phyloP scores from a whole-genome alignment of 768 basidiomycete genomes.

The Boletus edulis region DNA sequence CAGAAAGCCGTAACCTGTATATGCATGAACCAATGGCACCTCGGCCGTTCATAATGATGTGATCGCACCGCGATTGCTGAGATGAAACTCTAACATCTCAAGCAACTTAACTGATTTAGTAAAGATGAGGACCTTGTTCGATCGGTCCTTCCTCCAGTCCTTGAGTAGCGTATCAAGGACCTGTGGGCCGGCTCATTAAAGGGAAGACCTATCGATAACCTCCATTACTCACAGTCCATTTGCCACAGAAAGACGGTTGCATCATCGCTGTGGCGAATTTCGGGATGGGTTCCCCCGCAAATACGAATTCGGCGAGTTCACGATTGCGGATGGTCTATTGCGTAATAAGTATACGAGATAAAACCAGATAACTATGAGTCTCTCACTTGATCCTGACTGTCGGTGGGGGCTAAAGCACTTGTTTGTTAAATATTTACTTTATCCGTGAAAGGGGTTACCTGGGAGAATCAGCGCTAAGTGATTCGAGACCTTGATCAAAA shows the following conservation, averaged over 20 bases:
- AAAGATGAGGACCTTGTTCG: constrained; percentile 91
- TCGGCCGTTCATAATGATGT: neutral
- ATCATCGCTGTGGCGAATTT: constrained; percentile 64
- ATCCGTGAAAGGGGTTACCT: constrained; percentile 38
- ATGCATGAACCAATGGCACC: neutral
- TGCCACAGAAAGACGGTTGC: constrained; percentile 71
- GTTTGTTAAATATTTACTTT: neutral
- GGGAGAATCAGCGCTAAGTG: constrained; percentile 87
- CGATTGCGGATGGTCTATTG: constrained; percentile 52
- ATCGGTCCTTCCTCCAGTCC: constrained; percentile 60
- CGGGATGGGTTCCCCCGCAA: constrained; percentile 54
- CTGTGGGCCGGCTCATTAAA: constrained; percentile 36
- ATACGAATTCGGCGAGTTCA: constrained; percentile 58
- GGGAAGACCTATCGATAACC: neutral
- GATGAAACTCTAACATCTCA: constrained; percentile 79
- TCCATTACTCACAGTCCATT: constrained; percentile 70
- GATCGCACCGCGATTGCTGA: constrained; percentile 49
- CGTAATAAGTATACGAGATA: neutral
- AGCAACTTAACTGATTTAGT: constrained; percentile 90
- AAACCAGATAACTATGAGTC: neutral
- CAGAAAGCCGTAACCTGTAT: constrained; percentile 56
- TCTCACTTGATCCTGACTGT: constrained; percentile 65
- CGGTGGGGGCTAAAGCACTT: constrained; percentile 52
- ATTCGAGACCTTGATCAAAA: constrained; percentile 87
- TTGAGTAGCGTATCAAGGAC: constrained; percentile 64